phyloP scores from a whole-genome alignment of 495 filamentous ascomycete species.

The Neurospora africana region DNA sequence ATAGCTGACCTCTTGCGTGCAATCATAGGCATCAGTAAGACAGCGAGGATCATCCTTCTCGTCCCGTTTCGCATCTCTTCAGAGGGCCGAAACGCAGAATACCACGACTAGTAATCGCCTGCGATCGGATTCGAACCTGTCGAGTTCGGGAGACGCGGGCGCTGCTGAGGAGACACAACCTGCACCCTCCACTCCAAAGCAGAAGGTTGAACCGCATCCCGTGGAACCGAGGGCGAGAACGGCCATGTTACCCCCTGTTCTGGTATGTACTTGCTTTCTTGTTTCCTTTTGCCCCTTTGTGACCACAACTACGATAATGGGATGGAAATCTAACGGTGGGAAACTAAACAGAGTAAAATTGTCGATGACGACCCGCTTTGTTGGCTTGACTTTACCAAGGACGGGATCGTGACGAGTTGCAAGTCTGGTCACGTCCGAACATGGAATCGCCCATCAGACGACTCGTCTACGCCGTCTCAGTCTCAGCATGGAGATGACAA shows the following conservation, averaged over 20 bases:
- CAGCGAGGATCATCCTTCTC: slow-evolving; percentile 54
- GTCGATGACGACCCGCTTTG: slow-evolving; percentile 78
- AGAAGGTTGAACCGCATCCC: slow-evolving; percentile 53
- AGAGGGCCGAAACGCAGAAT: slow-evolving; percentile 39
- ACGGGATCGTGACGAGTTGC: slow-evolving; percentile 86
- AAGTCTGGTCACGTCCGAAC: slow-evolving; percentile 78
- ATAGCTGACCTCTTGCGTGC: slow-evolving; percentile 4
- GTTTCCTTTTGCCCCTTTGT: neutral
- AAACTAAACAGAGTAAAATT: slow-evolving; percentile 54
- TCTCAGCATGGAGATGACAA: neutral
- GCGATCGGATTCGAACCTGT: slow-evolving; percentile 52
- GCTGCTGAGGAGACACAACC: slow-evolving; percentile 26
- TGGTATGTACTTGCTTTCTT: slow-evolving; percentile 42
- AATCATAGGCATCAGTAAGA: slow-evolving; percentile 35
- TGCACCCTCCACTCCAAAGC: neutral
- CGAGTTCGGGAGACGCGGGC: slow-evolving; percentile 27
- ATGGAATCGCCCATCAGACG: slow-evolving; percentile 61
- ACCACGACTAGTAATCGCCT: slow-evolving; percentile 44
- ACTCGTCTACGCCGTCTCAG: slow-evolving; percentile 6
- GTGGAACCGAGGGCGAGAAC: slow-evolving; percentile 72
- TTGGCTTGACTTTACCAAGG: slow-evolving; percentile 85
- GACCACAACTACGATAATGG: neutral
- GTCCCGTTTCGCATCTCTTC: slow-evolving; percentile 37
- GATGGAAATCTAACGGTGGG: neutral
- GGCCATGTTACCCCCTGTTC: slow-evolving; percentile 84